Conservation (phyloP, 495 filamentous ascomycete species). For the Annulohypoxylon stygium region DNA sequence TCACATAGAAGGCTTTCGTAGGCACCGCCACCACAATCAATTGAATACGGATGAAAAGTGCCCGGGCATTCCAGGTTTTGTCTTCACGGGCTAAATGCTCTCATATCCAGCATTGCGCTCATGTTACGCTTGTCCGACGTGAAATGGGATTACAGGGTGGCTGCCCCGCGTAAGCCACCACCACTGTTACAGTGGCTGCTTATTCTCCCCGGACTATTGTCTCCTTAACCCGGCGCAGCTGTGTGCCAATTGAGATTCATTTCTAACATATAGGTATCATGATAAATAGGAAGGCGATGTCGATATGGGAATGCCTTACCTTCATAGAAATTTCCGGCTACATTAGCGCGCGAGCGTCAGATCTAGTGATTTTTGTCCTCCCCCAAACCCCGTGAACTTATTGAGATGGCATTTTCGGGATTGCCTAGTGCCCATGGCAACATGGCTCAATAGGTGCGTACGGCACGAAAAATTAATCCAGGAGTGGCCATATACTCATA, state of each 20-base stretch:
- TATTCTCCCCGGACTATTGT: too few relatives aligned
- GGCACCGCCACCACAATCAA: not conserved
- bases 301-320: too few relatives aligned
- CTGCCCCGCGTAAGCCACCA: not conserved
- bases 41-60: not conserved
- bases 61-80: not conserved
- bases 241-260: too few relatives aligned
- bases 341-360: too few relatives aligned
- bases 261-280: too few relatives aligned
- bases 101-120: not conserved
- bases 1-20: not conserved
- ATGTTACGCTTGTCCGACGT: not conserved
- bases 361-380: too few relatives aligned
- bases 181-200: too few relatives aligned
- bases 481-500: not conserved
- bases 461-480: not conserved
- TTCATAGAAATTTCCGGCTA: too few relatives aligned
- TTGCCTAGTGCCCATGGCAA: not conserved
- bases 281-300: too few relatives aligned
- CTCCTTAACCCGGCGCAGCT: too few relatives aligned
- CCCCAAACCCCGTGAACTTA: too few relatives aligned
- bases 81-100: not conserved
- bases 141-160: not conserved
- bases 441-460: not conserved
- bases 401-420: too few relatives aligned